Base-by-base conservation (phyloP, 2,329 filamentous ascomycete genomes). In the Calonectria ilicicola region DNA sequence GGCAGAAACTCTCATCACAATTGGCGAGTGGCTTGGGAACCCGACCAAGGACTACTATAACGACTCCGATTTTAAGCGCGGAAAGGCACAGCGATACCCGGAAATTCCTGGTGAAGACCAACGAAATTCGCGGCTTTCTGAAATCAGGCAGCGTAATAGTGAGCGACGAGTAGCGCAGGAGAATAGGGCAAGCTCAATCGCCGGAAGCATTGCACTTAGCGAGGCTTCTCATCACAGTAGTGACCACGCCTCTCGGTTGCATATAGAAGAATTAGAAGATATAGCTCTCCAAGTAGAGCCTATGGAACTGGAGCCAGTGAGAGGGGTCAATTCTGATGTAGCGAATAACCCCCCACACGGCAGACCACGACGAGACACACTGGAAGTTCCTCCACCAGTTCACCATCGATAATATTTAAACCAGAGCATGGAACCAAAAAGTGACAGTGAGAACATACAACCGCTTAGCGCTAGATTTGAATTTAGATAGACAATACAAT, bases 61-160 rank as follows among this genome's bases (percentile, higher is more conserved):
- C 66, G 84, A 87, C 35, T 85, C 85, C 0, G 85, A 85, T 1
- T 91, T 90, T 75, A 85, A 85, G 60, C 81, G 80, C 5, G 85
- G 87, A 21, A 82, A 82, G 51, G 86, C 87, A 4, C 79, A 81
- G n/a, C 83, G 85, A n/a, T 92, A 87, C 60, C 91, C 91, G 0
- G 85, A 88, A 67, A 83, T 90, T 0, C 91, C 91, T 0, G 91
- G 89, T 2, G 90, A 92, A 74, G 3, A 8, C 8, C 2, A 8
- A 5, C 68, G 68, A 21, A 69, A 58, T 5, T 8, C 26, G 3
- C 5, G 19, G 6, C 44, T 68, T 5, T 2, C 5, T 8, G 21
- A 2, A 2, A 68, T 68, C 12, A 40, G 42, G 44, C 23, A 51
- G 17, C 53, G 56, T 12, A 38, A 42, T 14, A 44, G 19, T 21